Evolutionary conservation across 2,329 filamentous ascomycete species (phyloP).

Genomic region (Cladosporium cucumerinum): DNA sequence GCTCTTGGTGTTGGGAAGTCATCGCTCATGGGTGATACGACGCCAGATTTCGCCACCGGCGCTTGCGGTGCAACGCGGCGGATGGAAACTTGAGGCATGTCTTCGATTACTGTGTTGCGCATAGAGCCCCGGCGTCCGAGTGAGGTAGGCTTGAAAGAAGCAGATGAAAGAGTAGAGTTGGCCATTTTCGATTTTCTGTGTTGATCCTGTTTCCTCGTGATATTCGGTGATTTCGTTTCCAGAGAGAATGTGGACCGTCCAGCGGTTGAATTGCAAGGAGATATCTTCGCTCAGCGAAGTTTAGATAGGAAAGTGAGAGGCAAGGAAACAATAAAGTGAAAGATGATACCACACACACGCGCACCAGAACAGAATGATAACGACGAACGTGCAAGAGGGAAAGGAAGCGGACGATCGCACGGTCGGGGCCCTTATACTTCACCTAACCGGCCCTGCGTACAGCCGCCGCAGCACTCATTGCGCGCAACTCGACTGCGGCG

Average conservation of each 20-base stretch:
- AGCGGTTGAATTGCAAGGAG: conserved; percentile 38
- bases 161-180: conserved; percentile 47
- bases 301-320: conserved; percentile 21
- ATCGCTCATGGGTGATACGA: conserved; percentile 46
- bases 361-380: conserved; percentile 23
- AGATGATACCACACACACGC: conserved; percentile 12
- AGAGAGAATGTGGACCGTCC: conserved; percentile 37
- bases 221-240: background rate
- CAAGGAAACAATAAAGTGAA: conserved; percentile 24
- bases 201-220: background rate
- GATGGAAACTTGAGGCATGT: conserved; percentile 42
- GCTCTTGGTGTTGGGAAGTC: conserved; percentile 57
- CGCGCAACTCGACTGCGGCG: too few species aligned
- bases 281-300: conserved; percentile 46
- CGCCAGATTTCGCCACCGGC: conserved; percentile 35
- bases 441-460: conserved; percentile 16
- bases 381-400: conserved; percentile 20
- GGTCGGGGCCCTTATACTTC: conserved; percentile 29
- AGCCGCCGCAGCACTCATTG: conserved; percentile 26
- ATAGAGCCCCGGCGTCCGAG: conserved; percentile 40
- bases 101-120: conserved; percentile 65
- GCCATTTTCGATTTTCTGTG: conserved; percentile 37
- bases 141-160: conserved; percentile 56
- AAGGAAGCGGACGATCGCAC: conserved; percentile 19
- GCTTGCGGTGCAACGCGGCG: conserved; percentile 29